Conservation (phyloP, 192 early-diverging fungal species). For the Paraglomus occultum region DNA sequence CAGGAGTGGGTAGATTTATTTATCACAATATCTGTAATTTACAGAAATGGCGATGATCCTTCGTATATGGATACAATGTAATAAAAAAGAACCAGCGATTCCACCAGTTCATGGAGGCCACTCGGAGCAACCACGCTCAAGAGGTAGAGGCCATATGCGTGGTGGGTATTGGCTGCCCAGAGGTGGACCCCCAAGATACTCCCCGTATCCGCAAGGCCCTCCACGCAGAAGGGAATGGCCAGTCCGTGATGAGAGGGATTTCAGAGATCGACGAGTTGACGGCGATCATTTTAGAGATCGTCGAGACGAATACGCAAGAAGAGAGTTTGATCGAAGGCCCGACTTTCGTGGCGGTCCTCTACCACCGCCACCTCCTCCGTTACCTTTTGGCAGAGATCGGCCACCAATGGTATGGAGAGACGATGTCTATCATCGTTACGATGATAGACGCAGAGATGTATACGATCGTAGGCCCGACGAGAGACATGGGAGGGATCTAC, state of each 20-base stretch:
- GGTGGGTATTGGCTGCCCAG: constrained; percentile 33
- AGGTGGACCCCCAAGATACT: constrained; percentile 31
- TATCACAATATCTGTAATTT: not conserved
- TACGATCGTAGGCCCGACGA: constrained; percentile 37
- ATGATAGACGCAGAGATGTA: constrained; percentile 40
- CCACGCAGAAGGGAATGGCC: constrained; percentile 19
- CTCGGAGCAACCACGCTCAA: constrained; percentile 10
- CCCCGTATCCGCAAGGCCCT: constrained; percentile 26
- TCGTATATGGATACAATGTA: constrained; percentile 34
- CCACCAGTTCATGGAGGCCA: not conserved
- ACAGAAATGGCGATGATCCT: constrained; percentile 28
- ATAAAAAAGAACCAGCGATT: constrained; percentile 20
- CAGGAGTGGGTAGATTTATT: not conserved
- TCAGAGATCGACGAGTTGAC: constrained; percentile 39
- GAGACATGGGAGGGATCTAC: constrained; percentile 33
- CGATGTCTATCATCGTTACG: constrained; percentile 35
- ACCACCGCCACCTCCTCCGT: constrained; percentile 29
- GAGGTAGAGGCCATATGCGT: constrained; percentile 31
- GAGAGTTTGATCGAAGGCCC: constrained; percentile 41
- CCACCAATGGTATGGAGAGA: constrained; percentile 35
- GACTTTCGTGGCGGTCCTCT: constrained; percentile 32
- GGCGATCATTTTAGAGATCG: constrained; percentile 48
- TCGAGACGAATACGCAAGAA: constrained; percentile 41
- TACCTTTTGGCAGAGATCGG: constrained; percentile 36
- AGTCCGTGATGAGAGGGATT: constrained; percentile 36